Percentiles rank a stretch among this genome's conserved stretches.
Evolutionary conservation across 2,329 filamentous ascomycete genomes (phyloP).

Genomic region (Botrytis hyacinthi): DNA sequence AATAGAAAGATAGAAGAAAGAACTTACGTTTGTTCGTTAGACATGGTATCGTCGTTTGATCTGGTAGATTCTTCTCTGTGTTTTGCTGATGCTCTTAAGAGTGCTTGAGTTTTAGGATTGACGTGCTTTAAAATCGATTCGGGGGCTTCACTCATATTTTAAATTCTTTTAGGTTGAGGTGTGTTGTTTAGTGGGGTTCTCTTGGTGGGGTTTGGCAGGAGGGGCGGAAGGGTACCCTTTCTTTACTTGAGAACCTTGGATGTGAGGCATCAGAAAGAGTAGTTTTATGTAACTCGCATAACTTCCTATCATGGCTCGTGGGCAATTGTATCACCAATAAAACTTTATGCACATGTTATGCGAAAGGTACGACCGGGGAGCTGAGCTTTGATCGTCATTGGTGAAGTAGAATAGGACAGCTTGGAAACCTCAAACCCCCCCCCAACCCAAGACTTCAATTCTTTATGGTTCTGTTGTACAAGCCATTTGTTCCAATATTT

Average conservation of each 20-base stretch:
- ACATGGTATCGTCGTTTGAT: slow-evolving; percentile 53
- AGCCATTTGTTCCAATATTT: background rate
- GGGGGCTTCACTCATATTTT: slow-evolving; percentile 29
- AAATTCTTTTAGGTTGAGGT: slow-evolving; percentile 21
- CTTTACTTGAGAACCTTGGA: background rate
- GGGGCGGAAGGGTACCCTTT: slow-evolving; percentile 2
- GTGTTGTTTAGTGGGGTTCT: slow-evolving; percentile 26
- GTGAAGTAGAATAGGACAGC: slow-evolving; percentile 24
- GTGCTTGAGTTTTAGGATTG: slow-evolving; percentile 47
- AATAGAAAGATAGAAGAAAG: background rate
- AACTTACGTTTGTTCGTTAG: slow-evolving; percentile 76
- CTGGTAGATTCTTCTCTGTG: slow-evolving; percentile 38
- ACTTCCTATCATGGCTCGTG: background rate
- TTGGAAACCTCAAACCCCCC: slow-evolving; percentile 22
- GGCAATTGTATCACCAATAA: background rate
- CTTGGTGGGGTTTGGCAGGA: slow-evolving; percentile 20
- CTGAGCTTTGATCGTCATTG: slow-evolving; percentile 10
- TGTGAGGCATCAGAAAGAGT: background rate
- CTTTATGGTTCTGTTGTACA: slow-evolving; percentile 2
- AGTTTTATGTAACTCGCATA: background rate
- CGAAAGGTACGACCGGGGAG: background rate
- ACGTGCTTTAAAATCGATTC: slow-evolving; percentile 47
- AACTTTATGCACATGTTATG: slow-evolving; percentile 4
- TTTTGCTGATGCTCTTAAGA: slow-evolving; percentile 41
- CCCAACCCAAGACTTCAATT: slow-evolving; percentile 1